Evolutionary conservation across 2,329 filamentous ascomycete species (phyloP).

Genomic region (Chrysoporthe cubensis): DNA sequence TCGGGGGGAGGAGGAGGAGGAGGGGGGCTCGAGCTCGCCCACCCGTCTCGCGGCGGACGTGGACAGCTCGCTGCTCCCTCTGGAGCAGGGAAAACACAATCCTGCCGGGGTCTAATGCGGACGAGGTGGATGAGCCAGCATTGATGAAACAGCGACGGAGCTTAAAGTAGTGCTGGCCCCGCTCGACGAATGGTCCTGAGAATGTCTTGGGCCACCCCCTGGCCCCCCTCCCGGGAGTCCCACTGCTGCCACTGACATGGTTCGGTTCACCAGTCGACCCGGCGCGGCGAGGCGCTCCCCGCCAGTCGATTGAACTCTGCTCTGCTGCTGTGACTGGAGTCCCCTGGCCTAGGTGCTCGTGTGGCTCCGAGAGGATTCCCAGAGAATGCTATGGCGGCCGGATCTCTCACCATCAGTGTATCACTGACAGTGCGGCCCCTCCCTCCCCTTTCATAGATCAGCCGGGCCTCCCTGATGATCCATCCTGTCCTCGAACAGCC

Average conservation of each 20-base stretch:
- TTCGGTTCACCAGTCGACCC: constrained; percentile 9
- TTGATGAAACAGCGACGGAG: constrained; percentile 31
- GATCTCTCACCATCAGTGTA: constrained; percentile 39
- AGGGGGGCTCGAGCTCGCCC: neutral
- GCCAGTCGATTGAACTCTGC: constrained; percentile 24
- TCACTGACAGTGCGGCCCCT: constrained; percentile 39
- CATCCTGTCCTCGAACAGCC: constrained; percentile 23
- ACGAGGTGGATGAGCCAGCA: constrained; percentile 26
- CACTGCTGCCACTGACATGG: constrained; percentile 12
- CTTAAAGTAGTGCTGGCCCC: constrained; percentile 30
- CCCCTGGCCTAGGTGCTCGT: constrained; percentile 5
- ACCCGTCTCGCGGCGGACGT: neutral
- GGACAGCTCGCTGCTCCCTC: neutral
- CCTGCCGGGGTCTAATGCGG: constrained; percentile 25
- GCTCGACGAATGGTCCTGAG: constrained; percentile 26
- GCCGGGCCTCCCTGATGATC: constrained; percentile 26
- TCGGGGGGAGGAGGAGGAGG: too few relatives aligned
- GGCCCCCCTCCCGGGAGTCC: constrained; percentile 8
- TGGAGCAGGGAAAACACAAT: neutral
- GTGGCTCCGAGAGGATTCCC: constrained; percentile 19
- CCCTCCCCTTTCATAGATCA: constrained; percentile 43
- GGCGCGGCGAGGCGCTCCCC: constrained; percentile 10
- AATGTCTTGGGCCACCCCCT: constrained; percentile 22
- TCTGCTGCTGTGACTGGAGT: constrained; percentile 10
- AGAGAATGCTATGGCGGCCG: constrained; percentile 23